Evolutionary conservation across 129 eudicot genomes (phyloP), one percentile per base, ranked within the genome.

Genomic region (Chrysanthemum makinoi): DNA sequence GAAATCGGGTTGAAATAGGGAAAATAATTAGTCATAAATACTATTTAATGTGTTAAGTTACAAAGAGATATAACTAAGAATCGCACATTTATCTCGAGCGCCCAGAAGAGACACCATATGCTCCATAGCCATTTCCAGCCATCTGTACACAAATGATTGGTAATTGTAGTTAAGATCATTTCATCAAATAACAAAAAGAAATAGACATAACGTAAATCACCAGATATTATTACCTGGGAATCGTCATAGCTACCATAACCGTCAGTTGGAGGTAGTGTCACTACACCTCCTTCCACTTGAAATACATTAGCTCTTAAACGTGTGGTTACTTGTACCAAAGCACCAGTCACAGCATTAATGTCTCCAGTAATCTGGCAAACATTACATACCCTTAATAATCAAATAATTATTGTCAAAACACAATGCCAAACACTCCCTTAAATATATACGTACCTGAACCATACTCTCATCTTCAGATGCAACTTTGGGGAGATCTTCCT

Each of bases 401-500:
- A 39, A 35, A 39, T 39, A 39, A 39, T 39, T 2, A 39, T 10
- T 39, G 9, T 39, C 46, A 39, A 39, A n/a, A 64, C 51, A 35
- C 52, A n/a, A 33, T n/a, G 46, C 10, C 46, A n/a, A 64, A 0
- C 10, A 39, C 44, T 39, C 6, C 6, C 66, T 30, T 12, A 10
- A 62, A 48, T 51, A 5, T 15, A 15, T 15, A 74, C 17, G 66
- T 77, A 91, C 97, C 97, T 88, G 96, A 76, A 91, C 96, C 96
- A 91, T 84, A 75, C 83, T 94, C 39, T 91, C 97, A 70, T 91
- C 97, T 60, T 81, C 89, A 14, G 87, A 76, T 68, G 97, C 97
- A 80, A 88, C 87, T 80, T 83, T 88, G 33, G 97, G 96, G 54
- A 91, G 86, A 83, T 86, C 80, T 59, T 88, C 96, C 39, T 86